Evolutionary conservation across 2,329 filamentous ascomycete genomes (phyloP).

Genomic region (Aspergillus tanneri): DNA sequence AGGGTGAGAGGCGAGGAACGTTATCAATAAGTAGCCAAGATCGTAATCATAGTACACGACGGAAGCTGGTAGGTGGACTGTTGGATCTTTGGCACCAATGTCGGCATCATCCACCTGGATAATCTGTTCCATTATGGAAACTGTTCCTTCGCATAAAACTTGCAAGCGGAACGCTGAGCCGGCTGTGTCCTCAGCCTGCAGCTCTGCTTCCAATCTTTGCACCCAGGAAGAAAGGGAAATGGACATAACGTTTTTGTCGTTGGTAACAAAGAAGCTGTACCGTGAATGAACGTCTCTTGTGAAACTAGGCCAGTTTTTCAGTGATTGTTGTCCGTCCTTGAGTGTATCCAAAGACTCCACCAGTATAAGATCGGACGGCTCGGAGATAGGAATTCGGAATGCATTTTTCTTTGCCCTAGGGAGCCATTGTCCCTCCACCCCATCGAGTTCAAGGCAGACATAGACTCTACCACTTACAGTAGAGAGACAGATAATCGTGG

Average conservation of each 20-base stretch:
- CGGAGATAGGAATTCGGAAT: slow-evolving; percentile 43
- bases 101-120: slow-evolving; percentile 41
- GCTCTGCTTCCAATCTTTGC: slow-evolving; percentile 55
- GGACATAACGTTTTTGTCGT: slow-evolving; percentile 53
- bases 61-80: slow-evolving; percentile 46
- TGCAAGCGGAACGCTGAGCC: slow-evolving; percentile 58
- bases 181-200: slow-evolving; percentile 51
- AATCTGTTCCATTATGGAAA: slow-evolving; percentile 50
- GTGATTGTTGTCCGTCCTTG: slow-evolving; percentile 24
- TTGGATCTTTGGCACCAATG: slow-evolving; percentile 17
- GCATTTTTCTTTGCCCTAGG: slow-evolving; percentile 47
- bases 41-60: slow-evolving; percentile 58
- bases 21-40: slow-evolving; percentile 59
- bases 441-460: slow-evolving; percentile 61
- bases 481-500: slow-evolving; percentile 58
- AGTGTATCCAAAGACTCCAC: slow-evolving; percentile 48
- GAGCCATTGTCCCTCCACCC: slow-evolving; percentile 63
- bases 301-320: slow-evolving; percentile 53
- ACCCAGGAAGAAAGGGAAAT: slow-evolving; percentile 60
- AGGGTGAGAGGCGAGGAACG: slow-evolving; percentile 48
- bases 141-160: slow-evolving; percentile 54
- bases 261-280: slow-evolving; percentile 61
- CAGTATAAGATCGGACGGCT: slow-evolving; percentile 45
- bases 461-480: slow-evolving; percentile 58
- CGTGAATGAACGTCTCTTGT: slow-evolving; percentile 56